phyloP scores from a whole-genome alignment of 176 grass and related monocot genomes.

The Oryza officinalis region DNA sequence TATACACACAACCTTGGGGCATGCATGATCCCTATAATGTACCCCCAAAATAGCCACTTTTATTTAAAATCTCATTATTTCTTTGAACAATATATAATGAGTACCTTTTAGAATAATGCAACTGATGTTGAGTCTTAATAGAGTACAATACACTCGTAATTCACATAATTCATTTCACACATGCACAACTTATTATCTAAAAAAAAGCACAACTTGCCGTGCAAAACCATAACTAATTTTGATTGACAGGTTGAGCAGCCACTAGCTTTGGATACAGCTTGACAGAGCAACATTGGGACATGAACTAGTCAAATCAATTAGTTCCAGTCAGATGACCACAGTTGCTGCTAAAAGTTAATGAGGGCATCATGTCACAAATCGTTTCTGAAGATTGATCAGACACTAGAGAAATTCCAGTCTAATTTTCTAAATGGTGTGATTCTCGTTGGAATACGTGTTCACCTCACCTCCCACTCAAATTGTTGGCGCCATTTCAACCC shows the following conservation, averaged over 20 bases:
- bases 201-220: not conserved
- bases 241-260: not conserved
- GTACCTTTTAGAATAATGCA: not conserved
- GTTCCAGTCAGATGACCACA: slow-evolving; percentile 2
- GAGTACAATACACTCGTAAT: not conserved
- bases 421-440: slow-evolving; percentile 14
- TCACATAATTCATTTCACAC: not conserved
- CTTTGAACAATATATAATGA: not conserved
- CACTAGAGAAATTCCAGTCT: not conserved
- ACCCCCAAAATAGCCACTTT: not conserved
- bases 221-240: not conserved
- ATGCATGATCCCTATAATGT: not conserved
- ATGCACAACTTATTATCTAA: not conserved
- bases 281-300: slow-evolving; percentile 6
- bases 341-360: slow-evolving; percentile 2
- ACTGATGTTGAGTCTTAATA: not conserved
- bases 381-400: not conserved
- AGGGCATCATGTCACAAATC: not conserved
- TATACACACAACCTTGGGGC: not conserved
- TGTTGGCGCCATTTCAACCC: not conserved
- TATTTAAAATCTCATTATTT: not conserved
- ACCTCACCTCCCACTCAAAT: slow-evolving; percentile 2
- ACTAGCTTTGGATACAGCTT: slow-evolving; percentile 24
- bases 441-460: slow-evolving; percentile 32
- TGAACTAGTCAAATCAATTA: slow-evolving; percentile 17